Evolutionary conservation across 441 rosid genomes (phyloP).

Genomic region (Adansonia rubrostipa): DNA sequence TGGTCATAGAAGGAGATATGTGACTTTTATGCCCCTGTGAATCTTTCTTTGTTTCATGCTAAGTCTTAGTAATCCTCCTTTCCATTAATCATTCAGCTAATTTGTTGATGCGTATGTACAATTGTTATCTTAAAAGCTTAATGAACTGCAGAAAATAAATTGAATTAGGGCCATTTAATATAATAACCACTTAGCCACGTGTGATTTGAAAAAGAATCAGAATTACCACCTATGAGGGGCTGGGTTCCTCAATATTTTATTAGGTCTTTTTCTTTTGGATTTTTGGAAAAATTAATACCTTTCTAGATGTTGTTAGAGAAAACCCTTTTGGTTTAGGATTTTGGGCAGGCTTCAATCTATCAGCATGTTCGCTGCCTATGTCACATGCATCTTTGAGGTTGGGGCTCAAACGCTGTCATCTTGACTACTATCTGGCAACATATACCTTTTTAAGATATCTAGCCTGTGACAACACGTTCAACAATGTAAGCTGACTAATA

Average conservation of each 20-base stretch:
- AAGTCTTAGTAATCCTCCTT: background rate
- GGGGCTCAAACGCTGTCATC: background rate
- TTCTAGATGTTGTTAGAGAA: background rate
- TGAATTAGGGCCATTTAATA: background rate
- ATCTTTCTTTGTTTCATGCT: background rate
- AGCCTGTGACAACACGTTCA: too few species aligned
- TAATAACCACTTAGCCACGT: background rate
- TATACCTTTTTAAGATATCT: too few species aligned
- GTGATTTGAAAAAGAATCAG: background rate
- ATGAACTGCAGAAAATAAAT: background rate
- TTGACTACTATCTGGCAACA: background rate
- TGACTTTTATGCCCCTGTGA: slow-evolving; percentile 26
- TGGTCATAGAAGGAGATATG: slow-evolving; percentile 89
- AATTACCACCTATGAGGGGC: background rate
- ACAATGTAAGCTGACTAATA: background rate
- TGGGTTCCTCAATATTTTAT: background rate
- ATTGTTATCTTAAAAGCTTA: background rate
- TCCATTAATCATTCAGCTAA: background rate
- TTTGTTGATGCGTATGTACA: background rate
- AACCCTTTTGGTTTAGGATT: background rate
- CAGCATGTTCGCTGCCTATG: background rate
- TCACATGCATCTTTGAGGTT: background rate
- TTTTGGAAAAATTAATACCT: background rate
- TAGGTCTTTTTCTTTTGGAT: background rate
- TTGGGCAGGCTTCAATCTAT: background rate